Evolutionary conservation across 768 basidiomycete genomes (phyloP).

Genomic region (Piloderma croceum): DNA sequence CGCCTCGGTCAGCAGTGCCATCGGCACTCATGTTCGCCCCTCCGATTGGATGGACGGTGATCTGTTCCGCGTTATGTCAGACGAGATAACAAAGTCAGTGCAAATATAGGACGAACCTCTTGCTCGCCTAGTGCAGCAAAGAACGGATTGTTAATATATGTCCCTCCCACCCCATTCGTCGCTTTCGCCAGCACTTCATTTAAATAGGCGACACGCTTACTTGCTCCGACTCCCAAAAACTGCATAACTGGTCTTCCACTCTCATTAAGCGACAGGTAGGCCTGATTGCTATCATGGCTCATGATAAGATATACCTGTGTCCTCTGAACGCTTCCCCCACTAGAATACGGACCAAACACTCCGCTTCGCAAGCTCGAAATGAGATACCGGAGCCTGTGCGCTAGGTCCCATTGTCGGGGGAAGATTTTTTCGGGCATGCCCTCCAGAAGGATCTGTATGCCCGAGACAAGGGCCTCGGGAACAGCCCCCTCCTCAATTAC

Average conservation of each 20-base stretch:
- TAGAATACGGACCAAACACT: constrained; percentile 11
- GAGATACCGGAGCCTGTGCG: constrained; percentile 4
- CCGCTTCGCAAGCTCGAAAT: constrained; percentile 5
- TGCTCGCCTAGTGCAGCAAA: constrained; percentile 8
- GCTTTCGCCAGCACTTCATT: constrained; percentile 10
- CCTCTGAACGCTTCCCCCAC: constrained; percentile 11
- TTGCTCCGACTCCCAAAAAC: constrained; percentile 15
- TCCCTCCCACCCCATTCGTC: constrained; percentile 14
- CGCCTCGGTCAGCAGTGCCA: constrained; percentile 11
- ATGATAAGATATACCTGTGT: constrained; percentile 17
- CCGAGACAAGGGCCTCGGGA: constrained; percentile 11
- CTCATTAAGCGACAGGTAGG: constrained; percentile 7
- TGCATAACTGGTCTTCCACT: constrained; percentile 15
- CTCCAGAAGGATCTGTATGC: constrained; percentile 15
- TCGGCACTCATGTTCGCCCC: constrained; percentile 16
- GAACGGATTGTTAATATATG: constrained; percentile 12
- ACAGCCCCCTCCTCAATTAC: constrained; percentile 18
- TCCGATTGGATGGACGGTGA: constrained; percentile 15
- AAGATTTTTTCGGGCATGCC: constrained; percentile 7
- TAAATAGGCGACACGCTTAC: constrained; percentile 11
- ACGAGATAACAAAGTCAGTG: too few relatives aligned
- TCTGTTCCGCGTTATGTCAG: too few relatives aligned
- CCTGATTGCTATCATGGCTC: constrained; percentile 18
- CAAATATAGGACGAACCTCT: constrained; percentile 1
- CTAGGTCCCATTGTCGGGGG: constrained; percentile 5